Percentiles rank a stretch among this genome's conserved stretches.
Conservation (phyloP, 2,329 filamentous ascomycete species). For the Sporothrix schenckii region DNA sequence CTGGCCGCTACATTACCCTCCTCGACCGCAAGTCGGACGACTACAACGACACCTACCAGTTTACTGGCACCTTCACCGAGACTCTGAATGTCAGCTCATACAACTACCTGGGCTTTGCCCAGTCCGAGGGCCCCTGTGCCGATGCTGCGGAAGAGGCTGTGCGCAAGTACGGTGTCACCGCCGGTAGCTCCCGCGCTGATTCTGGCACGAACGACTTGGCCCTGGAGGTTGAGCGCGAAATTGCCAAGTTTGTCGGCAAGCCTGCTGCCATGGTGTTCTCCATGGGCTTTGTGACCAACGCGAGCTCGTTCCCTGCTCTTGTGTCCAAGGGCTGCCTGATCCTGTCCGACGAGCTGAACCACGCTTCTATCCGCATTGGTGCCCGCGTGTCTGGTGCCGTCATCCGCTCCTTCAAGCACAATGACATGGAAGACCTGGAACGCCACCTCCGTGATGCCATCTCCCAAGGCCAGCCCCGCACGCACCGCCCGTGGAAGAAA, state of each 20-base stretch:
- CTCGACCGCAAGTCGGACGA: conserved; percentile 89
- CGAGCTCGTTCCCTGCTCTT: conserved; percentile 86
- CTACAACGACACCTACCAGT: conserved; percentile 86
- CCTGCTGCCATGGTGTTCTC: conserved; percentile 95
- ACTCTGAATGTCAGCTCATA: conserved; percentile 99
- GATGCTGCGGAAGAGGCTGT: conserved; percentile 87
- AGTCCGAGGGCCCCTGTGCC: conserved; percentile 94
- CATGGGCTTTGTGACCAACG: conserved; percentile 98
- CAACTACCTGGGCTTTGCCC: conserved; percentile 98
- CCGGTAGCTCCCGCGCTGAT: conserved; percentile 80
- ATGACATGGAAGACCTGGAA: conserved; percentile 89
- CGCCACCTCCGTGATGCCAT: conserved; percentile 85
- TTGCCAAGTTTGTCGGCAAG: conserved; percentile 92
- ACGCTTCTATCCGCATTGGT: conserved; percentile 94
- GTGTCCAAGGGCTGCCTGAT: conserved; percentile 92
- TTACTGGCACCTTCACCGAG: conserved; percentile 88
- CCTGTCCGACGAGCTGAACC: conserved; percentile 96
- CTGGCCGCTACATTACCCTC: conserved; percentile 89
- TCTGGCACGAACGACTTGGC: conserved; percentile 85
- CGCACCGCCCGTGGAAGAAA: conserved; percentile 99
- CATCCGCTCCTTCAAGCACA: conserved; percentile 96
- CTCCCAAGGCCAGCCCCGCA: conserved; percentile 93
- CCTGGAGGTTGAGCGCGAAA: conserved; percentile 83
- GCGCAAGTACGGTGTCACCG: conserved; percentile 80
- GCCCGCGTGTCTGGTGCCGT: conserved; percentile 92